These are phyloP conservation scores for Phytophthora kernoviae DNA, from an alignment of 352 stramenopile species.

Conservation along the genomic window DNA sequence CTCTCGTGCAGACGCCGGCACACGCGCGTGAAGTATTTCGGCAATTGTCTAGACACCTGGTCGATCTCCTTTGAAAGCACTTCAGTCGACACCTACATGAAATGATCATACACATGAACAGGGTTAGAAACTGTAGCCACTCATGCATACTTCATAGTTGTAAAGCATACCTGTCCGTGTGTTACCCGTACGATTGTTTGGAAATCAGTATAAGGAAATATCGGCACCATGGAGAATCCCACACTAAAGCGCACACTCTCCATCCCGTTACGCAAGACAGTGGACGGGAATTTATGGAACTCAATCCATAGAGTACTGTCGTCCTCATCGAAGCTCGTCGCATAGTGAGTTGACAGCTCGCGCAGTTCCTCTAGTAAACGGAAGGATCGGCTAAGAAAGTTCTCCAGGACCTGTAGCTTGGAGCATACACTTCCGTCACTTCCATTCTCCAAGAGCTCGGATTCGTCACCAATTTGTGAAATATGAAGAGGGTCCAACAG, in stretches of 20 bases:
- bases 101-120: conserved; percentile 1
- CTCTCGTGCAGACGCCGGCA: conserved; percentile 50
- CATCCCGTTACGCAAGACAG: conserved; percentile 11
- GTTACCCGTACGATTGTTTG: conserved; percentile 45
- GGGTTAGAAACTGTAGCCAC: conserved; percentile 2
- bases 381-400: conserved; percentile 56
- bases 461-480: conserved; percentile 34
- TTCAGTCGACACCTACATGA: conserved; percentile 54
- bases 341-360: conserved; percentile 57
- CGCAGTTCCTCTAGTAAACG: conserved; percentile 64
- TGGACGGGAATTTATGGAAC: conserved; percentile 65
- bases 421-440: conserved; percentile 33
- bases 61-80: conserved; percentile 53
- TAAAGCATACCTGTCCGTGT: conserved; percentile 56
- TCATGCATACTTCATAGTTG: not conserved
- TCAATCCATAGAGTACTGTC: conserved; percentile 60
- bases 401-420: conserved; percentile 55
- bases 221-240: conserved; percentile 50
- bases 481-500: conserved; percentile 51
- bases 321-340: conserved; percentile 50
- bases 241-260: conserved; percentile 53
- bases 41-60: conserved; percentile 36
- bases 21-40: conserved; percentile 66
- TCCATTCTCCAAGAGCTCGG: conserved; percentile 19
- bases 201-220: conserved; percentile 60